phyloP scores from a whole-genome alignment of 192 early-diverging fungal genomes.

The Backusella circina region DNA sequence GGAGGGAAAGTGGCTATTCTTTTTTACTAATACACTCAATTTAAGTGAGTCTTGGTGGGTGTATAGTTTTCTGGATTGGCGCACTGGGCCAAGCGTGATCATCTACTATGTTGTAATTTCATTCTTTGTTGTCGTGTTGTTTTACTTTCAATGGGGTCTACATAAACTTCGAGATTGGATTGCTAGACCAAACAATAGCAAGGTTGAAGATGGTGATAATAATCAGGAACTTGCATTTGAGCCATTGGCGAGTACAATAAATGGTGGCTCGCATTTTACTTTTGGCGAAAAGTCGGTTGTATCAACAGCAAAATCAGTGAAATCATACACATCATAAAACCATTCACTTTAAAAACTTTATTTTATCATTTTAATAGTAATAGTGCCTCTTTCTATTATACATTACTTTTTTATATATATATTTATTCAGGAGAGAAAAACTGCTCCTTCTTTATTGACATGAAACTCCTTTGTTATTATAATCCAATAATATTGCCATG shows the following conservation, averaged over 20 bases:
- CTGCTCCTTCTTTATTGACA: neutral
- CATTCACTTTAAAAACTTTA: neutral
- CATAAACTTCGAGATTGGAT: neutral
- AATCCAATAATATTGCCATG: neutral
- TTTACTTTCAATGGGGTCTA: neutral
- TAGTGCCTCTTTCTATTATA: neutral
- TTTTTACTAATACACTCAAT: neutral
- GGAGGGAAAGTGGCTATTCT: neutral
- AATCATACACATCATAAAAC: neutral
- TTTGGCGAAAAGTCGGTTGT: neutral
- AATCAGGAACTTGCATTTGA: neutral
- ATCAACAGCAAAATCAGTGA: neutral
- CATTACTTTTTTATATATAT: neutral
- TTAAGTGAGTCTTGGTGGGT: slow-evolving; percentile 5
- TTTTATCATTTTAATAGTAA: neutral
- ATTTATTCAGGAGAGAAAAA: neutral
- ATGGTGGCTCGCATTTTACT: neutral
- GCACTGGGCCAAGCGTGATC: neutral
- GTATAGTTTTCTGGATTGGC: slow-evolving; percentile 4
- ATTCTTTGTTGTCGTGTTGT: neutral
- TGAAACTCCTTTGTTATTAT: neutral
- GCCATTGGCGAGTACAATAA: neutral
- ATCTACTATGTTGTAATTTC: neutral
- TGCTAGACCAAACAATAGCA: neutral
- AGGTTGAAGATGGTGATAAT: neutral